Conservation (phyloP, 164 flowering plant species). For the Chimonanthus praecox region DNA sequence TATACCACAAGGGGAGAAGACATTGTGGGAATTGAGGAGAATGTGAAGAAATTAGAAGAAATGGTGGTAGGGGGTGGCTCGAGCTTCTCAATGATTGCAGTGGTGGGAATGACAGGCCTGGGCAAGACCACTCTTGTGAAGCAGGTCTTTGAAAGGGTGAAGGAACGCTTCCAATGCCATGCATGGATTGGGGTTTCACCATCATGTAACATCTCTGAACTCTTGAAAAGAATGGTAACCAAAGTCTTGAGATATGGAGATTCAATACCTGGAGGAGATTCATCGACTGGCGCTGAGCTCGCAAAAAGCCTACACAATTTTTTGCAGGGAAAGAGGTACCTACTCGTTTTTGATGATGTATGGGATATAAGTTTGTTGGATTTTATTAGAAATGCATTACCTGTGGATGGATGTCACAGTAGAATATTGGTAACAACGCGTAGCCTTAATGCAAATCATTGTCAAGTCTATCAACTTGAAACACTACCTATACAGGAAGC, state of each 20-base stretch:
- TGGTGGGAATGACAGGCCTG: conserved; percentile 19
- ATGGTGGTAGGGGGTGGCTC: conserved; percentile 21
- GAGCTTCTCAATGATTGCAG: background rate
- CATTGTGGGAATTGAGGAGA: conserved; percentile 1
- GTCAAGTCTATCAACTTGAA: background rate
- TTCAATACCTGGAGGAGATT: background rate
- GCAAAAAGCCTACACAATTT: conserved; percentile 1
- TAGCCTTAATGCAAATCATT: background rate
- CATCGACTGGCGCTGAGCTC: conserved; percentile 24
- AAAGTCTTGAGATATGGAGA: background rate
- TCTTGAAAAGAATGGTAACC: conserved; percentile 4
- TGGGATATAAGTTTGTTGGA: conserved; percentile 26
- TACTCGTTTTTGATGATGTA: conserved; percentile 37
- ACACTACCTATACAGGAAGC: conserved; percentile 11
- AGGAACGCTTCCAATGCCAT: conserved; percentile 9
- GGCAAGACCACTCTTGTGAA: conserved; percentile 22
- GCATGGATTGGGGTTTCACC: conserved; percentile 19
- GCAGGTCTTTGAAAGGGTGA: conserved; percentile 3
- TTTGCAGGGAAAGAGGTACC: conserved; percentile 7
- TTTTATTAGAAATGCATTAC: conserved; percentile 23
- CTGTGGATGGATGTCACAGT: conserved; percentile 6
- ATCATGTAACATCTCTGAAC: background rate
- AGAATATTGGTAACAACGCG: conserved; percentile 40
- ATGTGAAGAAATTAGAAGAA: background rate
- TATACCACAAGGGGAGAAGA: background rate